Conservation (phyloP, 306 rosid species). For the Prosopis cineraria region DNA sequence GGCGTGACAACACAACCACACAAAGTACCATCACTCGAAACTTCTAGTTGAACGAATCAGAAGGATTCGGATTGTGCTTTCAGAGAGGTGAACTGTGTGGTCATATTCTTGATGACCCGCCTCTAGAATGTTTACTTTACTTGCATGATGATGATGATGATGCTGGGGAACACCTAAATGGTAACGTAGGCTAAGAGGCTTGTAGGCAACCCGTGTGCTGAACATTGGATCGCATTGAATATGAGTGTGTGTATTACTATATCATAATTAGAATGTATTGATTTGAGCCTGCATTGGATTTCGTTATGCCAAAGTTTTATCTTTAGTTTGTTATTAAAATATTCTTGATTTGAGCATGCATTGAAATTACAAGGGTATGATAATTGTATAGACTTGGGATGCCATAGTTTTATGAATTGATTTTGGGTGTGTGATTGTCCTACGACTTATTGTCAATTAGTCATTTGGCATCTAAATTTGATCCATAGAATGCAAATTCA, state of each 20-base stretch:
- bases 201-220: too few relatives aligned
- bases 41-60: not conserved
- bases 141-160: not conserved
- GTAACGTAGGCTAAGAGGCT: not conserved
- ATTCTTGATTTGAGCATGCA: too few relatives aligned
- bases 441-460: not conserved
- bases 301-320: too few relatives aligned
- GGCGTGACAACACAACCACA: not conserved
- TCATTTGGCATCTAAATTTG: not conserved
- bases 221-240: not conserved
- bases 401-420: not conserved
- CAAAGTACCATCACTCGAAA: not conserved
- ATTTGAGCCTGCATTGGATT: too few relatives aligned
- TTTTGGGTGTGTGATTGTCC: not conserved
- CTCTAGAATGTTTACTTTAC: not conserved
- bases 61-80: too few relatives aligned
- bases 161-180: not conserved
- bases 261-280: not conserved
- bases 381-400: not conserved
- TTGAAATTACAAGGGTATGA: not conserved
- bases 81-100: too few relatives aligned
- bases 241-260: not conserved
- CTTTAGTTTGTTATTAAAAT: too few relatives aligned
- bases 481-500: not conserved
- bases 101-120: not conserved